These are phyloP conservation scores for Mortierella sp. DNA, from an alignment of 371 early-diverging fungal species.

Conservation along the genomic window DNA sequence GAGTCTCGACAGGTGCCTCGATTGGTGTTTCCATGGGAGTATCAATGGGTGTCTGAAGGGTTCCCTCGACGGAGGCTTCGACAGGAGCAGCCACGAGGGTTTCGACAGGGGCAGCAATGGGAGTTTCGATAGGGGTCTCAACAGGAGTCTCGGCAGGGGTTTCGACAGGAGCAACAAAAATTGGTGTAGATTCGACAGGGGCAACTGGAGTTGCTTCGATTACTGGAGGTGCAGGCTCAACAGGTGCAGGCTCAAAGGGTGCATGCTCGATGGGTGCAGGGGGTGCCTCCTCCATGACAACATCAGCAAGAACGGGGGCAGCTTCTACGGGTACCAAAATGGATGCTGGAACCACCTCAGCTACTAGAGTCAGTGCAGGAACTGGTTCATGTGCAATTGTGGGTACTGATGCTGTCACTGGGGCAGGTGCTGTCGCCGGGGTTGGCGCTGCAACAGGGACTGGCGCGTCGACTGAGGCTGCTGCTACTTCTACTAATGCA, in stretches of 20 bases:
- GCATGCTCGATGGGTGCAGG: neutral
- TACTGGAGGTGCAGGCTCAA: constrained; percentile 1
- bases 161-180: neutral
- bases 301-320: neutral
- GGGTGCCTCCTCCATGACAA: constrained; percentile 25
- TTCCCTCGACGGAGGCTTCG: neutral
- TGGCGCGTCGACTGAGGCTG: neutral
- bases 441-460: neutral
- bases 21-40: neutral
- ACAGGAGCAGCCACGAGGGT: too few relatives aligned
- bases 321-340: neutral
- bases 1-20: neutral
- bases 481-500: neutral
- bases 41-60: neutral
- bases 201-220: neutral
- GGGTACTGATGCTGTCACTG: neutral
- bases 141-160: neutral
- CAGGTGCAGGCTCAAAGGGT: neutral
- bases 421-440: neutral
- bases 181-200: neutral
- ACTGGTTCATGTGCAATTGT: neutral
- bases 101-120: neutral
- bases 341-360: neutral
- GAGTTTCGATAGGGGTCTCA: neutral
- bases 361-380: neutral